Evolutionary conservation across 164 flowering plant genomes (phyloP).

Genomic region (Litsea cubeba): DNA sequence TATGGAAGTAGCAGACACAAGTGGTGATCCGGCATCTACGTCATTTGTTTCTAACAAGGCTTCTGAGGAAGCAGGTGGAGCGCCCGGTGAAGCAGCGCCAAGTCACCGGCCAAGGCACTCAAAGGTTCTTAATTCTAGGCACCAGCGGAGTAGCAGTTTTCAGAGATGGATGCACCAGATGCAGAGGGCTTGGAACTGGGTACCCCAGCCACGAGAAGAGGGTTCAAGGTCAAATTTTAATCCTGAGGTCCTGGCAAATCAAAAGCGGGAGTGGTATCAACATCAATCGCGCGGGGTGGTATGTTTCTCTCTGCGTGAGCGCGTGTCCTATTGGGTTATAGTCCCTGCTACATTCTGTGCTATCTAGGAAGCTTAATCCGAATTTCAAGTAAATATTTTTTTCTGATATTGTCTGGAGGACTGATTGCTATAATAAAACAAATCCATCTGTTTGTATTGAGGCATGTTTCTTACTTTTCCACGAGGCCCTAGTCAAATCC

Average conservation of each 20-base stretch:
- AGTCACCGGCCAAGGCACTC: background rate
- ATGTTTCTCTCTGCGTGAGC: conserved; percentile 11
- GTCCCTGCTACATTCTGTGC: background rate
- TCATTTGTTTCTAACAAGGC: background rate
- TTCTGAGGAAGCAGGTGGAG: background rate
- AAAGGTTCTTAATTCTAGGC: background rate
- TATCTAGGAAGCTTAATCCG: background rate
- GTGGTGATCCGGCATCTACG: conserved; percentile 1
- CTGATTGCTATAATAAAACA: background rate
- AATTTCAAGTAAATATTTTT: no score
- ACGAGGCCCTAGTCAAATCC: no score
- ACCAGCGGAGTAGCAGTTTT: conserved; percentile 42
- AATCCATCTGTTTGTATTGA: background rate
- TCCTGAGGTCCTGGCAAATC: conserved; percentile 87
- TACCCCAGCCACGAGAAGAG: conserved; percentile 17
- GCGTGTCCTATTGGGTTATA: background rate
- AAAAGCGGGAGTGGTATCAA: conserved; percentile 93
- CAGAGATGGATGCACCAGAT: conserved; percentile 61
- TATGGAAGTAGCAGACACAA: background rate
- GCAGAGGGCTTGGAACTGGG: conserved; percentile 80
- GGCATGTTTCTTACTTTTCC: no score
- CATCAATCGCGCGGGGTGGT: conserved; percentile 61
- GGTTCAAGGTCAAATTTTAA: conserved; percentile 39
- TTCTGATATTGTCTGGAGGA: no score
- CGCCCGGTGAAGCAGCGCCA: background rate